A percentile compares a stretch with the other conserved stretches of the same genome.
Conservation (phyloP, 2,329 filamentous ascomycete species). For the Colletotrichum siamense region DNA sequence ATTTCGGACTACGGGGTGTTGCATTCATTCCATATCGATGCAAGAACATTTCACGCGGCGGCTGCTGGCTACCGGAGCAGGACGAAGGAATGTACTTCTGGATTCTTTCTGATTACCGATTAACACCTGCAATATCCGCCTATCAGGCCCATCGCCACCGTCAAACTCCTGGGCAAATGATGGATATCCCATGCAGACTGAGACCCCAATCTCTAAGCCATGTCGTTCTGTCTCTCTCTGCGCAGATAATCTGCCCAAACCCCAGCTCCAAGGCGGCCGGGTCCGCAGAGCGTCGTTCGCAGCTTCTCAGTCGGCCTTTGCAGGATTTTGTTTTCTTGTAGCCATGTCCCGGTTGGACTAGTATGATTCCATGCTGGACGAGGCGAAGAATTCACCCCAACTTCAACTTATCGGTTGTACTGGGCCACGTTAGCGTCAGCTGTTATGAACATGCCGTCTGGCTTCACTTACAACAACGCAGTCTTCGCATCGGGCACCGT, state of each 20-base stretch:
- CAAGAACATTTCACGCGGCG: neutral
- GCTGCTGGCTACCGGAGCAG: neutral
- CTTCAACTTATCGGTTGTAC: constrained; percentile 11
- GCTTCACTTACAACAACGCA: constrained; percentile 8
- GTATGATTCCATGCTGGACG: neutral
- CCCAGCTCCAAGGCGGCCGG: neutral
- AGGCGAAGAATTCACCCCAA: neutral
- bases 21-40: neutral
- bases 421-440: neutral
- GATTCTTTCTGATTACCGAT: neutral
- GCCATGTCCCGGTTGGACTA: neutral
- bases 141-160: neutral
- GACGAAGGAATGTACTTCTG: neutral
- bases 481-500: constrained; percentile 9
- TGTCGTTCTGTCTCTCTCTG: neutral
- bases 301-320: neutral
- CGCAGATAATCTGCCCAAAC: neutral
- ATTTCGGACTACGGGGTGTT: neutral
- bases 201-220: neutral
- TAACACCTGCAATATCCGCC: neutral
- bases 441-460: too few relatives aligned
- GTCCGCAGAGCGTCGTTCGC: neutral
- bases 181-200: neutral
- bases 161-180: neutral
- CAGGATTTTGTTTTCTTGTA: neutral